phyloP scores from a whole-genome alignment of 306 rosid species.

The Dryas alaskensis region DNA sequence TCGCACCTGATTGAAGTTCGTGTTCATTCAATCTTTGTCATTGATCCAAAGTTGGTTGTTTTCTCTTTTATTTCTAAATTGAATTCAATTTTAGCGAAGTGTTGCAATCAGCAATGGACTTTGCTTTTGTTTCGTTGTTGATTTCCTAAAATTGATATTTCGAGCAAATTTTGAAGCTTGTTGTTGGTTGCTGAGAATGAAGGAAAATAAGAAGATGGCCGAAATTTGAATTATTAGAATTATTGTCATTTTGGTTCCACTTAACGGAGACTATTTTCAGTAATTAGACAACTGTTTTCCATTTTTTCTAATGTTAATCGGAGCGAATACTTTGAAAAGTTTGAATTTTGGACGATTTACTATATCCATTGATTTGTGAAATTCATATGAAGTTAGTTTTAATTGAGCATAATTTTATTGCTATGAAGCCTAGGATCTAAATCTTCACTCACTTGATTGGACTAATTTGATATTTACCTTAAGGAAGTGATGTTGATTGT shows the following conservation, averaged over 20 bases:
- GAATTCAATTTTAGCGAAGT: not conserved
- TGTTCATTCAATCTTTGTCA: slow-evolving; percentile 21
- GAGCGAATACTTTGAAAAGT: not conserved
- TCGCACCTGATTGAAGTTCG: not conserved
- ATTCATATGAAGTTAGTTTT: not conserved
- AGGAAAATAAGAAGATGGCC: slow-evolving; percentile 1
- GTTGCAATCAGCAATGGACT: slow-evolving; percentile 1
- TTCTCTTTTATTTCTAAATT: not conserved
- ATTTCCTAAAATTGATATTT: not conserved
- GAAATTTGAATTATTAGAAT: not conserved
- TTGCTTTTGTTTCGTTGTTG: not conserved
- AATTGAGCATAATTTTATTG: not conserved
- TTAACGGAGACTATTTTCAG: slow-evolving; percentile 19
- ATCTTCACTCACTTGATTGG: slow-evolving; percentile 4
- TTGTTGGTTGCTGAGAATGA: slow-evolving; percentile 27
- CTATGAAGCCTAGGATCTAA: not conserved
- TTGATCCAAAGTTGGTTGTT: slow-evolving; percentile 10
- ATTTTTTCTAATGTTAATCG: not conserved
- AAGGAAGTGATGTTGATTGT: not conserved
- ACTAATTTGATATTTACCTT: not conserved
- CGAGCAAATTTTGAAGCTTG: not conserved
- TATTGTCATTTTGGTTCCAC: not conserved
- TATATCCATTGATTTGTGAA: not conserved
- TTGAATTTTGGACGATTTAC: slow-evolving; percentile 1
- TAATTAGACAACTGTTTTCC: slow-evolving; percentile 14